Conservation (phyloP, 768 basidiomycete species). For the Collybia mongolica region DNA sequence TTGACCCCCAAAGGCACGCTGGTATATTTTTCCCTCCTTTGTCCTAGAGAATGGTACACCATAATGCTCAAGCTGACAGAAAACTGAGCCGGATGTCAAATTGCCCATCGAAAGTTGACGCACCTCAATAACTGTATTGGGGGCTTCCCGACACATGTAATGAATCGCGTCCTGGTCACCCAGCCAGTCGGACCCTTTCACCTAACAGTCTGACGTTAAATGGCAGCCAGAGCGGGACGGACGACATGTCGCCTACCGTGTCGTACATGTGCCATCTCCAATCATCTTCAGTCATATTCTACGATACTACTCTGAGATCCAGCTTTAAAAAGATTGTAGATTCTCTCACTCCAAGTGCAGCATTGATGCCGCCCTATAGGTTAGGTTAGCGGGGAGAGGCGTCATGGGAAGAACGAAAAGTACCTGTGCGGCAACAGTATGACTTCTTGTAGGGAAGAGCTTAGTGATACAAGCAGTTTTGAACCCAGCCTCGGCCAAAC, state of each 20-base stretch:
- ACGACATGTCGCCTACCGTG: conserved; percentile 55
- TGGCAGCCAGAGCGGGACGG: background rate
- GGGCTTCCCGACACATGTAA: conserved; percentile 99
- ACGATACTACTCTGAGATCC: background rate
- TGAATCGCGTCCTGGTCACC: conserved; percentile 99
- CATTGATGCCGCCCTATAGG: conserved; percentile 92
- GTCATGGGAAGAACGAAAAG: conserved; percentile 17
- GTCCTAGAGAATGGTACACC: conserved; percentile 99
- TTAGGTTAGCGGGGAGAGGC: background rate
- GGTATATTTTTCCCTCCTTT: conserved; percentile 98
- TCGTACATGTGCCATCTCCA: conserved; percentile 99
- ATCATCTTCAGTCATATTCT: conserved; percentile 99
- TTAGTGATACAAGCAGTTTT: conserved; percentile 99
- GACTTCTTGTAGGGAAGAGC: conserved; percentile 96
- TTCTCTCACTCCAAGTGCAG: conserved; percentile 81
- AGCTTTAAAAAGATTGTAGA: conserved; percentile 2
- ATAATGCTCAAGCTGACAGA: conserved; percentile 87
- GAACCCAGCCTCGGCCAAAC: conserved; percentile 96
- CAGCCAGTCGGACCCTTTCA: conserved; percentile 99
- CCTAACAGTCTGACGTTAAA: conserved; percentile 36
- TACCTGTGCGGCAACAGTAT: conserved; percentile 97
- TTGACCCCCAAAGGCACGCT: conserved; percentile 98
- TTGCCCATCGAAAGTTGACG: conserved; percentile 7
- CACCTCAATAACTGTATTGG: conserved; percentile 90
- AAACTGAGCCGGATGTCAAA: background rate